Percentiles rank a stretch among this genome's conserved stretches.
Evolutionary conservation across 805 yeast genomes (phyloP).

Genomic region (Kluyveromyces lactis): DNA sequence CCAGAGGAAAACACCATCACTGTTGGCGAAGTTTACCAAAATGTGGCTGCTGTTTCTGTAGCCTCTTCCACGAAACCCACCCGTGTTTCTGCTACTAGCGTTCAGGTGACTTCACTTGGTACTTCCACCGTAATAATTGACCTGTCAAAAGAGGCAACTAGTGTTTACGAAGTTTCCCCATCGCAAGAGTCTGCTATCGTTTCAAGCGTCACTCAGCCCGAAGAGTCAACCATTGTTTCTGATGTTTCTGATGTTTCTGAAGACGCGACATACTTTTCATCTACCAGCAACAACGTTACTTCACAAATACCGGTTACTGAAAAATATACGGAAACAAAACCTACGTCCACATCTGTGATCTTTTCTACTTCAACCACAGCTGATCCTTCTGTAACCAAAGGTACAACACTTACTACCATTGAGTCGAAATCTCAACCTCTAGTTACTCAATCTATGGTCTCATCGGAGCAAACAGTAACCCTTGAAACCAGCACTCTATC

Average conservation of each 20-base stretch:
- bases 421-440: constrained; percentile 27
- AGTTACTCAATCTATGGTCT: constrained; percentile 21
- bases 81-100: constrained; percentile 6
- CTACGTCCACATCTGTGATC: constrained; percentile 1
- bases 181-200: too few species aligned
- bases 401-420: constrained; percentile 27
- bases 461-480: constrained; percentile 23
- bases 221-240: too few species aligned
- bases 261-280: too few species aligned
- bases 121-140: too few species aligned
- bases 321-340: neutral
- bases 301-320: neutral
- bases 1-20: constrained; percentile 4
- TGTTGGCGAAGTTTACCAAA: constrained; percentile 8
- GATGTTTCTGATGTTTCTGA: too few species aligned
- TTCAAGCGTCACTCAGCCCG: too few species aligned
- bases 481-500: constrained; percentile 28
- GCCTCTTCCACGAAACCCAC: constrained; percentile 3
- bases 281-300: too few species aligned
- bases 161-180: too few species aligned
- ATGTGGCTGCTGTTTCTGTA: neutral
- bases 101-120: too few species aligned
- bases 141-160: too few species aligned
- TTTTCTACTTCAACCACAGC: constrained; percentile 5
- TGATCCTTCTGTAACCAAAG: constrained; percentile 16